phyloP scores from a whole-genome alignment of 1,139 yeast genomes.

The Sugiyamaella japonica region DNA sequence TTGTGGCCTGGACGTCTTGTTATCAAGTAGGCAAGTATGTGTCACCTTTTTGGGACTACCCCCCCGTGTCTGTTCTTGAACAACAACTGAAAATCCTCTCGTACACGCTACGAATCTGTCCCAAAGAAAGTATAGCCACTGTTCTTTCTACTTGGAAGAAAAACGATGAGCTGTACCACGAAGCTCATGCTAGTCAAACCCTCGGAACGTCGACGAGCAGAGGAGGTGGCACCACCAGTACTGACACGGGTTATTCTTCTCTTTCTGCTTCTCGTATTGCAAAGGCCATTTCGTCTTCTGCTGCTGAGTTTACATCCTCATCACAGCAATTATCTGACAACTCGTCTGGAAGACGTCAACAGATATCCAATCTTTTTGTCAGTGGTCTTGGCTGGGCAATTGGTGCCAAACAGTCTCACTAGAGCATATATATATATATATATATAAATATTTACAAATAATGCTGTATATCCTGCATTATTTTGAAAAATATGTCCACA shows the following conservation, averaged over 20 bases:
- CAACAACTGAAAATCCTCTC: constrained; percentile 52
- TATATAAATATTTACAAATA: neutral
- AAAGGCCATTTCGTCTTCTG: constrained; percentile 31
- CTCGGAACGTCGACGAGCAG: constrained; percentile 1
- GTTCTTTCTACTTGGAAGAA: constrained; percentile 40
- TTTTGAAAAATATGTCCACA: constrained; percentile 30
- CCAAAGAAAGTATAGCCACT: constrained; percentile 35
- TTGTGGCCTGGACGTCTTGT: constrained; percentile 56
- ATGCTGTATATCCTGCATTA: too few relatives aligned
- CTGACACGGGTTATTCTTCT: neutral
- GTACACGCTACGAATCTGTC: constrained; percentile 44
- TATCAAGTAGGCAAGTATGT: constrained; percentile 59
- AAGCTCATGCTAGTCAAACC: constrained; percentile 2
- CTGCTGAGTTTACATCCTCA: constrained; percentile 24
- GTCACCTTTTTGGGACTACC: constrained; percentile 50
- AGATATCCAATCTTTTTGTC: constrained; percentile 53
- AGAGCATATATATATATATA: neutral
- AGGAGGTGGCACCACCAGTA: neutral
- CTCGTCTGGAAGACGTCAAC: constrained; percentile 44
- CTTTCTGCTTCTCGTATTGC: constrained; percentile 29
- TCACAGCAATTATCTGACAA: constrained; percentile 25
- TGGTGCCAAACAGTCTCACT: constrained; percentile 48
- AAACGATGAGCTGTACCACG: constrained; percentile 27
- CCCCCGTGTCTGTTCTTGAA: constrained; percentile 37
- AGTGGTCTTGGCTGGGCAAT: constrained; percentile 69